phyloP scores from a whole-genome alignment of 2,329 filamentous ascomycete genomes.

The Arachnomyces sp. region DNA sequence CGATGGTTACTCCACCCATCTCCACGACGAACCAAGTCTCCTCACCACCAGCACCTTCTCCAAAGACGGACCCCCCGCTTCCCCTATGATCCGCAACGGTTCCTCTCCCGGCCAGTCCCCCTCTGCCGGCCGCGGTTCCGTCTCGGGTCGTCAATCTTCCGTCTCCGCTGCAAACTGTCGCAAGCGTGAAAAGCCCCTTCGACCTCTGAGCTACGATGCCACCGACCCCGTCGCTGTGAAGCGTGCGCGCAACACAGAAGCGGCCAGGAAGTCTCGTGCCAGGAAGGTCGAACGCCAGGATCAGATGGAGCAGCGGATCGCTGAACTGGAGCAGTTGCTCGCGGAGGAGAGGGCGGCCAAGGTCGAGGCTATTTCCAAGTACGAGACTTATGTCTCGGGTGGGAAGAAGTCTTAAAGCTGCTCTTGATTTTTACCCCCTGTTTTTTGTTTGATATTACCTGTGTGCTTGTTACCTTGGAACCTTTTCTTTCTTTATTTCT shows the following conservation, averaged over 20 bases:
- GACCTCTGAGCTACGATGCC: slow-evolving; percentile 69
- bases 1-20: slow-evolving; percentile 20
- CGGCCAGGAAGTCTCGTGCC: slow-evolving; percentile 85
- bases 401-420: no score
- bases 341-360: slow-evolving; percentile 26
- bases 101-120: slow-evolving; percentile 33
- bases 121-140: slow-evolving; percentile 36
- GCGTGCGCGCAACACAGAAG: slow-evolving; percentile 87
- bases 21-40: slow-evolving; percentile 27
- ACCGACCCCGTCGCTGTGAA: slow-evolving; percentile 74
- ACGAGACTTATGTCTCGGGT: no score
- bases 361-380: no score
- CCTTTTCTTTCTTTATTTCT: slow-evolving; percentile 1
- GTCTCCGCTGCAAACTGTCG: slow-evolving; percentile 64
- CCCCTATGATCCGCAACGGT: slow-evolving; percentile 29
- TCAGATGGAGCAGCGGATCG: slow-evolving; percentile 66
- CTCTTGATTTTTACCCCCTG: slow-evolving; percentile 6
- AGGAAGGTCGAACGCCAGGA: slow-evolving; percentile 73
- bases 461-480: neutral
- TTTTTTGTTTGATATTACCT: slow-evolving; percentile 6
- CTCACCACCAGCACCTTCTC: slow-evolving; percentile 19
- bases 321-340: slow-evolving; percentile 51
- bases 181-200: slow-evolving; percentile 72
- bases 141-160: slow-evolving; percentile 59
- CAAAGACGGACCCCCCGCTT: slow-evolving; percentile 13